These are phyloP conservation scores for Malbranchea zuffiana DNA, from an alignment of 2,329 filamentous ascomycete species.

Conservation along the genomic window DNA sequence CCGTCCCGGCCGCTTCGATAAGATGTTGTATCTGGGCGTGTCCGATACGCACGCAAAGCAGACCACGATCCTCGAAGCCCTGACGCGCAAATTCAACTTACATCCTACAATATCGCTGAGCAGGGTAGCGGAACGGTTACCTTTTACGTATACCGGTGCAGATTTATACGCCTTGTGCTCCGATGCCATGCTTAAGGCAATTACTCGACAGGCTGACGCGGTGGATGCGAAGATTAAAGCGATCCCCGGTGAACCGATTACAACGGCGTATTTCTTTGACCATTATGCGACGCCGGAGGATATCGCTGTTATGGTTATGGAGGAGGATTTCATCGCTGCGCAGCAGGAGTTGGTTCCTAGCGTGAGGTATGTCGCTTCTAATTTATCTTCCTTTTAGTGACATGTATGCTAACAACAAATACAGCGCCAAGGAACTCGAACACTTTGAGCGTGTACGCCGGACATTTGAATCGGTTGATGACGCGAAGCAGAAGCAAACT, in stretches of 20 bases:
- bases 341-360: slow-evolving; percentile 80
- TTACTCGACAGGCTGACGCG: slow-evolving; percentile 73
- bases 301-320: slow-evolving; percentile 74
- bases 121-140: slow-evolving; percentile 63
- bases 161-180: slow-evolving; percentile 96
- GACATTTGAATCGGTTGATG: slow-evolving; percentile 59
- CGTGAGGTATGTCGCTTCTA: slow-evolving; percentile 44
- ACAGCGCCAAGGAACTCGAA: slow-evolving; percentile 72
- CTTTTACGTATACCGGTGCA: slow-evolving; percentile 93
- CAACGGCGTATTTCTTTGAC: slow-evolving; percentile 92
- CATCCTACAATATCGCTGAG: slow-evolving; percentile 66
- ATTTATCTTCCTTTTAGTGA: neutral
- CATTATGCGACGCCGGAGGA: slow-evolving; percentile 76
- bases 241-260: slow-evolving; percentile 50
- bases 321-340: slow-evolving; percentile 75
- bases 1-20: slow-evolving; percentile 97
- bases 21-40: slow-evolving; percentile 91
- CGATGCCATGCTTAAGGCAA: slow-evolving; percentile 97
- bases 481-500: slow-evolving; percentile 31
- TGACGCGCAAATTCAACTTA: slow-evolving; percentile 89
- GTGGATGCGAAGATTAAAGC: slow-evolving; percentile 74
- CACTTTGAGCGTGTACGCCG: slow-evolving; percentile 81
- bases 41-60: slow-evolving; percentile 97
- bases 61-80: slow-evolving; percentile 79
- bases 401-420: slow-evolving; percentile 18